Conservation (phyloP, 305 asterid genomes). For the Plantago rigida region DNA sequence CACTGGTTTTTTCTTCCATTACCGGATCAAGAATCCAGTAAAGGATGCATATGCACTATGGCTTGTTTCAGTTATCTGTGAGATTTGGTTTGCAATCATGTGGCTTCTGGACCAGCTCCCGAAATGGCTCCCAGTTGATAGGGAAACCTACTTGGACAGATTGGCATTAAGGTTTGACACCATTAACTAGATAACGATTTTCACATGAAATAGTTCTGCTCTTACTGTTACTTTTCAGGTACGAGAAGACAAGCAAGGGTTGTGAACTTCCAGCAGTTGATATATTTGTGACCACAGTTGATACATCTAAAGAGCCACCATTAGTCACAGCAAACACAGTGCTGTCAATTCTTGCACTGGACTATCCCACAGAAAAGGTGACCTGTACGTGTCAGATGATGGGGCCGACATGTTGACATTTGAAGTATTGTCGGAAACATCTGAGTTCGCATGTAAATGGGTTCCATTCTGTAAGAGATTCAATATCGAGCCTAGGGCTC, state of each 20-base stretch:
- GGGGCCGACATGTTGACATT: neutral
- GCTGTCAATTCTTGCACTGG: slow-evolving; percentile 2
- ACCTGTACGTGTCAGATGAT: slow-evolving; percentile 8
- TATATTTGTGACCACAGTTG: slow-evolving; percentile 1
- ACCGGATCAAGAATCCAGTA: neutral
- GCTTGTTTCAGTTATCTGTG: slow-evolving; percentile 8
- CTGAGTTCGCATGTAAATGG: neutral
- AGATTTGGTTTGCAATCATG: slow-evolving; percentile 10
- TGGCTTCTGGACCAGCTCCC: slow-evolving; percentile 10
- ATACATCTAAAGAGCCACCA: neutral
- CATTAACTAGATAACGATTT: neutral
- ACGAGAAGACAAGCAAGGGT: neutral
- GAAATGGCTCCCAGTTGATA: slow-evolving; percentile 3
- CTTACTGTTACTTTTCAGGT: neutral
- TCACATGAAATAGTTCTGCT: neutral
- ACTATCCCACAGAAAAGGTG: neutral
- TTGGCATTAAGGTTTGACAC: slow-evolving; percentile 6
- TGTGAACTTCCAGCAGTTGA: neutral
- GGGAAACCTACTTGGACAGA: slow-evolving; percentile 8
- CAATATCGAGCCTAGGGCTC: slow-evolving; percentile 6
- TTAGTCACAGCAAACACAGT: slow-evolving; percentile 4
- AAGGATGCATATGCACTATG: slow-evolving; percentile 11
- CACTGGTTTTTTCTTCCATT: neutral
- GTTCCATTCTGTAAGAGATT: slow-evolving; percentile 4
- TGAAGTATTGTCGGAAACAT: slow-evolving; percentile 3